Evolutionary conservation across 768 basidiomycete genomes (phyloP).

Genomic region (Suillus occidentalis): DNA sequence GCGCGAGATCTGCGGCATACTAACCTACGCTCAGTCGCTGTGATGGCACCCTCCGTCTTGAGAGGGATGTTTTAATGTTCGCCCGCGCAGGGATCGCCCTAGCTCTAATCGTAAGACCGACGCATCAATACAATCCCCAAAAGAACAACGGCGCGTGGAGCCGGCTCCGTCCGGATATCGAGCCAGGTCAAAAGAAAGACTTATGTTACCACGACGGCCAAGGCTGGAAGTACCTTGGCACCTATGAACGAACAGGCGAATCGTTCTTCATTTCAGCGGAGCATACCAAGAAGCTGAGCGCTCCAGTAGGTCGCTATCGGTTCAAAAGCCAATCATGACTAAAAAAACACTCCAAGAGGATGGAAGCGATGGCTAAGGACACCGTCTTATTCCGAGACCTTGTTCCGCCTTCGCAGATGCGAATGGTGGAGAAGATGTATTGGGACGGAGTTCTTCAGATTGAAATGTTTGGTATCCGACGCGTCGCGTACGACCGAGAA

Average conservation of each 20-base stretch:
- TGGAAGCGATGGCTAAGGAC: slow-evolving; percentile 14
- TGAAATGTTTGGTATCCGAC: slow-evolving; percentile 26
- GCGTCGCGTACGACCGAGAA: slow-evolving; percentile 18
- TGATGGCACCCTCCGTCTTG: not conserved
- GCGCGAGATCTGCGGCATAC: not conserved
- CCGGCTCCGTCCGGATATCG: slow-evolving; percentile 12
- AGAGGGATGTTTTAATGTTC: slow-evolving; percentile 18
- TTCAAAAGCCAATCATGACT: slow-evolving; percentile 1
- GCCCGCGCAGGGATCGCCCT: slow-evolving; percentile 20
- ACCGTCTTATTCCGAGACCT: slow-evolving; percentile 24
- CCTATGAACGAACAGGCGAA: slow-evolving; percentile 24
- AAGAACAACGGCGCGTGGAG: slow-evolving; percentile 17
- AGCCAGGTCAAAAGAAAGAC: slow-evolving; percentile 19
- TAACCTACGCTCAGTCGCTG: not conserved
- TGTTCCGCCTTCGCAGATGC: slow-evolving; percentile 22
- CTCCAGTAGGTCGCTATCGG: slow-evolving; percentile 9
- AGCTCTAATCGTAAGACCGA: slow-evolving; percentile 26
- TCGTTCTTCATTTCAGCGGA: slow-evolving; percentile 16
- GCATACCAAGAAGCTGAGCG: slow-evolving; percentile 13
- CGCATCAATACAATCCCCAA: slow-evolving; percentile 29
- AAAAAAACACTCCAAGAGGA: slow-evolving; percentile 15
- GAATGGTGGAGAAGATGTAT: slow-evolving; percentile 30
- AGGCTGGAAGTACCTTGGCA: slow-evolving; percentile 22
- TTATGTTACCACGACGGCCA: slow-evolving; percentile 15
- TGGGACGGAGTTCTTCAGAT: slow-evolving; percentile 28